Conservation (phyloP, 495 filamentous ascomycete species). For the Bryoglossum gracile region DNA sequence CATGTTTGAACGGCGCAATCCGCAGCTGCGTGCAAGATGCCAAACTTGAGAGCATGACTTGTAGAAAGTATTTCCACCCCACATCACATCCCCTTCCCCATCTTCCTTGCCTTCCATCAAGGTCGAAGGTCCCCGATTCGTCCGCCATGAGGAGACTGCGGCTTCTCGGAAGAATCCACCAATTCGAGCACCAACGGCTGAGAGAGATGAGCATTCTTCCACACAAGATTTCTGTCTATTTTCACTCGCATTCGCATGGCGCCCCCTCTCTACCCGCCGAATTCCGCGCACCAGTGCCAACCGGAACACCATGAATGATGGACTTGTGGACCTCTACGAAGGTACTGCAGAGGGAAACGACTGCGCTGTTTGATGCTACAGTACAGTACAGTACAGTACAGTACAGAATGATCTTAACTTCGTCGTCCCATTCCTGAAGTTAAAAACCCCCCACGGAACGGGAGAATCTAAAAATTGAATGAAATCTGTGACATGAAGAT, state of each 20-base stretch:
- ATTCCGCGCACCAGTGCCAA: not conserved
- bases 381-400: no score
- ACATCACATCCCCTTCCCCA: no score
- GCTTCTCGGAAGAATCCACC: constrained; percentile 5
- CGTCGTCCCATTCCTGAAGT: not conserved
- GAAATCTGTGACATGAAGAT: no score
- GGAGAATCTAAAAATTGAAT: no score
- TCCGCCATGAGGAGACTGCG: not conserved
- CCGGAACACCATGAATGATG: no score
- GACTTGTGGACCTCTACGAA: no score
- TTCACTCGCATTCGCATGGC: not conserved
- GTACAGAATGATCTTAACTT: not conserved
- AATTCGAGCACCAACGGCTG: not conserved
- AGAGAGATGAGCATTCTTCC: not conserved
- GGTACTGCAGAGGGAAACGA: not conserved
- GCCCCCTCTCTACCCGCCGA: not conserved
- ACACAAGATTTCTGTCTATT: not conserved
- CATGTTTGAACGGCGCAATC: no score
- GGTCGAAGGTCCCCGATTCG: not conserved
- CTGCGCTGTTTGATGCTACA: not conserved
- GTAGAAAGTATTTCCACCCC: not conserved
- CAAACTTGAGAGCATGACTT: not conserved
- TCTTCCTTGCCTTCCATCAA: not conserved
- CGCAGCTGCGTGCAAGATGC: no score
- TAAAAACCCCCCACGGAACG: no score